Percentiles rank a stretch among this genome's conserved stretches.
These are phyloP conservation scores for Acacia melanoxylon DNA, from an alignment of 306 rosid genomes.

Conservation along the genomic window DNA sequence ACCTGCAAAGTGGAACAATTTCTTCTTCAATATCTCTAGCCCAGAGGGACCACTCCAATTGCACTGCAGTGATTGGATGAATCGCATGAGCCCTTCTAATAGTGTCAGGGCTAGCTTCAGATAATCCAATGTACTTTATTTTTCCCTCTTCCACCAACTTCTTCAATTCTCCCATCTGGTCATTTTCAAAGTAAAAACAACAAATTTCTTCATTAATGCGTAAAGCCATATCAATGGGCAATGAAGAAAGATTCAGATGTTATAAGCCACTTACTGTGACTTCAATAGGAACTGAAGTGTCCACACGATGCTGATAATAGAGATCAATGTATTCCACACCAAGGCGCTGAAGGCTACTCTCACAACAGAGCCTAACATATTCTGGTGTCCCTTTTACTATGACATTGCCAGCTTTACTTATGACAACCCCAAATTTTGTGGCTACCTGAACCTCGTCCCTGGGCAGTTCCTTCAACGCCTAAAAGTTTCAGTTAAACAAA, in stretches of 20 bases:
- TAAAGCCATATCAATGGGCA: neutral
- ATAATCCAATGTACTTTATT: conserved; percentile 65
- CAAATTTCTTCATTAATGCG: neutral
- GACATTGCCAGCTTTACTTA: conserved; percentile 18
- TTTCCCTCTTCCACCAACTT: conserved; percentile 74
- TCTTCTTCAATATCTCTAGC: conserved; percentile 73
- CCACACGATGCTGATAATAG: conserved; percentile 81
- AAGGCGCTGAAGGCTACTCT: conserved; percentile 77
- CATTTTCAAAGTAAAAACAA: conserved; percentile 12
- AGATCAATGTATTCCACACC: conserved; percentile 76
- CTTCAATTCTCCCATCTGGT: conserved; percentile 62
- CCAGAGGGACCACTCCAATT: conserved; percentile 81
- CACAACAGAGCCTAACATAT: conserved; percentile 73
- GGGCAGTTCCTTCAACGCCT: conserved; percentile 69
- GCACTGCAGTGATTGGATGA: conserved; percentile 78
- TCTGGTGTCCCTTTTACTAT: conserved; percentile 69
- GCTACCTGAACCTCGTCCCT: conserved; percentile 76
- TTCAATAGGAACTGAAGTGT: conserved; percentile 77
- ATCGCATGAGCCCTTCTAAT: conserved; percentile 77
- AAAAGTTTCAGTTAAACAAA: neutral
- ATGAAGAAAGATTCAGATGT: neutral
- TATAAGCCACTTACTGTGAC: conserved; percentile 55
- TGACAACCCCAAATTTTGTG: conserved; percentile 71
- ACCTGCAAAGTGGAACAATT: conserved; percentile 73
- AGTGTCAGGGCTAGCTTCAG: conserved; percentile 72